Conservation (phyloP, 495 filamentous ascomycete species). For the Jackrogersella minutella region DNA sequence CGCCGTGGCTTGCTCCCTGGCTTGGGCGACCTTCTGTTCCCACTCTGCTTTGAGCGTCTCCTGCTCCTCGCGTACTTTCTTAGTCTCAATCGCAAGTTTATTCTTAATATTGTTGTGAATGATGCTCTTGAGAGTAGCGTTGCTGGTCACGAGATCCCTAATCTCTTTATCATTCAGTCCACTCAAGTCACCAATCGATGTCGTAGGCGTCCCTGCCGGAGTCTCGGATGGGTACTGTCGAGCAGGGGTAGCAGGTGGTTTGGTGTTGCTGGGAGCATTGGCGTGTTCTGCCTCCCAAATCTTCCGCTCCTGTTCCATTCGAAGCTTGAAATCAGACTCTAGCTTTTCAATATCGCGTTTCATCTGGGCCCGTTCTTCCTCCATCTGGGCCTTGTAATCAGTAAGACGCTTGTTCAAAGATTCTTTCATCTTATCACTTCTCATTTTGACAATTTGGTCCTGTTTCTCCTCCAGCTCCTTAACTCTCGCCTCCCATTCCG, state of each 20-base stretch:
- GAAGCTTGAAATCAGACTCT: conserved; percentile 68
- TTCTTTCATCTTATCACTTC: conserved; percentile 76
- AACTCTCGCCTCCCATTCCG: conserved; percentile 64
- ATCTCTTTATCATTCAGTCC: conserved; percentile 67
- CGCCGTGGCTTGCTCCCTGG: conserved; percentile 60
- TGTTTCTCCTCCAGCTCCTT: conserved; percentile 62
- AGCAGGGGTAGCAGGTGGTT: conserved; percentile 45
- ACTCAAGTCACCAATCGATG: conserved; percentile 48
- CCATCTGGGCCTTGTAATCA: conserved; percentile 64
- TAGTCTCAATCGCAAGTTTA: conserved; percentile 63
- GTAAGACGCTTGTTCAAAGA: conserved; percentile 72
- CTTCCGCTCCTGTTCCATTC: conserved; percentile 69
- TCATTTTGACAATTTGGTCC: conserved; percentile 65
- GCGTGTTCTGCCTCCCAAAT: conserved; percentile 60
- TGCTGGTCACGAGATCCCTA: conserved; percentile 68
- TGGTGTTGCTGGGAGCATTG: conserved; percentile 37
- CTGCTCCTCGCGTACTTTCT: conserved; percentile 63
- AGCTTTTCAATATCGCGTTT: conserved; percentile 64
- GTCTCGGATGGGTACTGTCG: conserved; percentile 38
- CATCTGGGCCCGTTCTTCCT: conserved; percentile 51
- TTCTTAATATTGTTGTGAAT: conserved; percentile 71
- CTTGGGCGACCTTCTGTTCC: conserved; percentile 59
- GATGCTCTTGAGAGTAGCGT: conserved; percentile 70
- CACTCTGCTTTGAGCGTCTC: conserved; percentile 56
- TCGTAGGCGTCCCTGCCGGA: conserved; percentile 43